A percentile compares a stretch with the other conserved stretches of the same genome.
Conservation (phyloP, 495 filamentous ascomycete genomes). For the Trichoderma gamsii region DNA sequence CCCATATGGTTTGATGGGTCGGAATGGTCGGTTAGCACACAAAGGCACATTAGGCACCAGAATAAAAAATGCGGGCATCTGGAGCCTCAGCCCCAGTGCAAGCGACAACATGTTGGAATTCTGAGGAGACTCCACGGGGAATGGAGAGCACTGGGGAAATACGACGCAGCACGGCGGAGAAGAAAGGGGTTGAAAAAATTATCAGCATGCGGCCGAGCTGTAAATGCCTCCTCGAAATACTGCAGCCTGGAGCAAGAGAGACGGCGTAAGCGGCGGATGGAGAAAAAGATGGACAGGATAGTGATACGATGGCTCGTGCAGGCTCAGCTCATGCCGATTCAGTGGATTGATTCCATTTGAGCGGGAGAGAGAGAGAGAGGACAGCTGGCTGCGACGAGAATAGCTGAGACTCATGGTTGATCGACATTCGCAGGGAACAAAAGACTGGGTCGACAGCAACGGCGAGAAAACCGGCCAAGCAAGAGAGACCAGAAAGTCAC, state of each 20-base stretch:
- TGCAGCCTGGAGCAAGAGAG: not conserved
- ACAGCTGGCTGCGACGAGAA: not conserved
- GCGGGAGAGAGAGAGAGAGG: not conserved
- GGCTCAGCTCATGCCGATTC: not conserved
- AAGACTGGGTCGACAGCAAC: not conserved
- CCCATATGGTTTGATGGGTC: not conserved
- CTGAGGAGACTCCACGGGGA: conserved; percentile 2
- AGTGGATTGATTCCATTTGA: not conserved
- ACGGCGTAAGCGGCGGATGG: not conserved
- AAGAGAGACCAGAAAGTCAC: not conserved
- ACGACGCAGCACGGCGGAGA: not conserved
- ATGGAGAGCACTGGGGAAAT: not conserved
- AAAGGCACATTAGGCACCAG: conserved; percentile 1
- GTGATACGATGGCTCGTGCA: not conserved
- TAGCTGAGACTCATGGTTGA: conserved; percentile 1
- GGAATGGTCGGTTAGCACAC: conserved; percentile 1
- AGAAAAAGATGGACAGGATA: not conserved
- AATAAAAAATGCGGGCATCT: not conserved
- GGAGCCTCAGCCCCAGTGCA: not conserved
- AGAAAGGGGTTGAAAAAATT: not conserved
- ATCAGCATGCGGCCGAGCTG: not conserved
- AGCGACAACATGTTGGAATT: not conserved
- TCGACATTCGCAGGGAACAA: not conserved
- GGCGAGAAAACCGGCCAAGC: not conserved
- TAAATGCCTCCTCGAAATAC: not conserved